Base-by-base conservation (phyloP, 1,284 basidiomycete species). In the Tilletiopsis washingtonensis region DNA sequence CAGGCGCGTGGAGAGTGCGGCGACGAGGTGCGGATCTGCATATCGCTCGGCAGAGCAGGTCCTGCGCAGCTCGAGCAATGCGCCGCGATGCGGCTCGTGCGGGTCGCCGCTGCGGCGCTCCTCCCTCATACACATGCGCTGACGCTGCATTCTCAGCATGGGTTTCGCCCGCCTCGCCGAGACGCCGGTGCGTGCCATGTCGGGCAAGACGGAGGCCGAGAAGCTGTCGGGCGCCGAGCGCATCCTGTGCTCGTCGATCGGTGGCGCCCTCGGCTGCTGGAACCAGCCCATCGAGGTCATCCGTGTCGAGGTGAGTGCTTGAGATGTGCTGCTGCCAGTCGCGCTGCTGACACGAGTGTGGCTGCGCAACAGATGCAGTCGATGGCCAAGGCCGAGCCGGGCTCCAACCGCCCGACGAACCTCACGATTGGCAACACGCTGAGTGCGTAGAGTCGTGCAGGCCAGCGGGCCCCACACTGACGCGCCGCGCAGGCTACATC, bases 261-360 rank as follows among this genome's bases (percentile, higher is more conserved):
- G 79, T 25, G 94, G 94, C 75, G 91, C 94, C 41, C 78, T 98
- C 48, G 93, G 88, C 14, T 96, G 91, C 42, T 99, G 94, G 94
- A 99, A 99, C 76, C 94, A 99, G 76, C 94, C 94, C 40, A 98
- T 98, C 64, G 94, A 99, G 77, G 90, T 94, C 59, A 81, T 93
- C 58, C 85, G 90, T 52, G 88, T 93, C 34, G 89, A 93, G 25
- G 11, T 17, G 14, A 26, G 42, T 42, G 2, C n/a, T n/a, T n/a
- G n/a, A n/a, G 12, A 3, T 34, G 12, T 11, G 17, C 32, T 34
- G 32, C 32, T 11, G 32, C 12, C 32, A 12, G 17, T 1, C 12
- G 17, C 32, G 32, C 32, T 34, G 32, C 12, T 34, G 32, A 34
- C 32, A 34, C 17, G 32, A 17, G 2, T 34, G 12, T 34, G 32